These are phyloP conservation scores for Cairneyella variabilis DNA, from an alignment of 495 filamentous ascomycete genomes.

Conservation along the genomic window DNA sequence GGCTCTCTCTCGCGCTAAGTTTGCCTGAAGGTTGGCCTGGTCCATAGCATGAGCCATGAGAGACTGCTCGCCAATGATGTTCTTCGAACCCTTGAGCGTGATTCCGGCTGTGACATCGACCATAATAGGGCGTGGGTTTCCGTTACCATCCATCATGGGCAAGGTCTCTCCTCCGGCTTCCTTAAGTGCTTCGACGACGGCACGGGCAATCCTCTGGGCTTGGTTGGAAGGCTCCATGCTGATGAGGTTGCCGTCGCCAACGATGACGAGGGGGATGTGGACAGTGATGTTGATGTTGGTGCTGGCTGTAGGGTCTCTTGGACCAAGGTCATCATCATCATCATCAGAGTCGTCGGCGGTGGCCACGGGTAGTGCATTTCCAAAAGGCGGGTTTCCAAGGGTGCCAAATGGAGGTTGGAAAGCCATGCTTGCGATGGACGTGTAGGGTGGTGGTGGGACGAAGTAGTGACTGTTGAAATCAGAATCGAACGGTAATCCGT, in stretches of 20 bases:
- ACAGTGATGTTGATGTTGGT: conserved; percentile 20
- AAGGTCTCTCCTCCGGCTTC: conserved; percentile 21
- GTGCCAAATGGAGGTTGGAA: too few species aligned
- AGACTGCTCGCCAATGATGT: conserved; percentile 19
- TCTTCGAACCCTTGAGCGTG: conserved; percentile 19
- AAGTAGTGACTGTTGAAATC: too few species aligned
- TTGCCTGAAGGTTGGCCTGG: too few species aligned
- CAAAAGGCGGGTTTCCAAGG: too few species aligned
- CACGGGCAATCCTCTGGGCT: neutral
- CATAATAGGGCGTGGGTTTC: conserved; percentile 22
- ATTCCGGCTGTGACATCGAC: conserved; percentile 25
- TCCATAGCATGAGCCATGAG: too few species aligned
- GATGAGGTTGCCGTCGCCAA: conserved; percentile 25
- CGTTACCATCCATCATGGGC: conserved; percentile 29
- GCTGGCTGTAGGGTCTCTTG: neutral
- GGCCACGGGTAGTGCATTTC: too few species aligned
- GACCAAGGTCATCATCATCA: conserved; percentile 3
- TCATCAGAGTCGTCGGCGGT: too few species aligned
- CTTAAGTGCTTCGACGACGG: neutral
- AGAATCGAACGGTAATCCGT: too few species aligned
- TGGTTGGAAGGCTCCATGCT: conserved; percentile 1
- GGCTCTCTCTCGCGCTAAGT: too few species aligned
- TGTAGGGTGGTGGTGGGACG: too few species aligned
- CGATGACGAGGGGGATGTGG: conserved; percentile 20
- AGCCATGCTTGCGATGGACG: too few species aligned